phyloP scores from a whole-genome alignment of 768 basidiomycete species.

The Clavulina sp. region DNA sequence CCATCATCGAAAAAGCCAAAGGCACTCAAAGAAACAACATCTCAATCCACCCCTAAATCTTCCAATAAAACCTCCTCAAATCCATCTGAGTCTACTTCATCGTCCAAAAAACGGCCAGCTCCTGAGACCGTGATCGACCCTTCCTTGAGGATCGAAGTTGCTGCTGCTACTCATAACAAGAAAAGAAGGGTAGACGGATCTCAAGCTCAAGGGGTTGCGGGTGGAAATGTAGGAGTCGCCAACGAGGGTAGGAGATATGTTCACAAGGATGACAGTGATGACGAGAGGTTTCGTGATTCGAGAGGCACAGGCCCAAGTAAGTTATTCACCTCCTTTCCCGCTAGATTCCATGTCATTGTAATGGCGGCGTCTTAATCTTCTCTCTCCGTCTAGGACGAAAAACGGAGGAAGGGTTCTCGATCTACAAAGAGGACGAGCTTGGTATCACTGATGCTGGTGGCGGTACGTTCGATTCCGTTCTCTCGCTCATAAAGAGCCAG shows the following conservation, averaged over 20 bases:
- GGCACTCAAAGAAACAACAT: not conserved
- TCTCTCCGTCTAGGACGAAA: slow-evolving; percentile 35
- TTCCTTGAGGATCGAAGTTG: slow-evolving; percentile 19
- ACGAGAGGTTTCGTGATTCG: slow-evolving; percentile 47
- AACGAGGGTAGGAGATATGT: not conserved
- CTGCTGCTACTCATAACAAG: not conserved
- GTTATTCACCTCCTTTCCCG: slow-evolving; percentile 17
- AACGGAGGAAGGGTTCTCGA: slow-evolving; percentile 62
- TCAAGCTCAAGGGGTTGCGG: not conserved
- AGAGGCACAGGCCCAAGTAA: slow-evolving; percentile 52
- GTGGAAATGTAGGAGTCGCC: not conserved
- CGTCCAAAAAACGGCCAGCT: slow-evolving; percentile 5
- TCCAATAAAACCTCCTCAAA: not conserved
- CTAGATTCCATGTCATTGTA: not conserved
- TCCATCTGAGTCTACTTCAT: slow-evolving; percentile 10
- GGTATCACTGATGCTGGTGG: slow-evolving; percentile 51
- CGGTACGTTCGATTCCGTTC: slow-evolving; percentile 31
- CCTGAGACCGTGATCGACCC: slow-evolving; percentile 43
- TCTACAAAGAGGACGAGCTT: slow-evolving; percentile 74
- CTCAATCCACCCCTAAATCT: not conserved
- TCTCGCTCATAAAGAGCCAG: slow-evolving; percentile 8
- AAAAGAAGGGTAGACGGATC: not conserved
- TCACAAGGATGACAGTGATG: slow-evolving; percentile 19
- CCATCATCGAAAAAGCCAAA: too few species aligned
- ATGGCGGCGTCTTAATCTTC: not conserved